Evolutionary conservation across 169 alveolate species (phyloP), one percentile per base, ranked within the genome.

Genomic region (Plasmodium vinckei): DNA sequence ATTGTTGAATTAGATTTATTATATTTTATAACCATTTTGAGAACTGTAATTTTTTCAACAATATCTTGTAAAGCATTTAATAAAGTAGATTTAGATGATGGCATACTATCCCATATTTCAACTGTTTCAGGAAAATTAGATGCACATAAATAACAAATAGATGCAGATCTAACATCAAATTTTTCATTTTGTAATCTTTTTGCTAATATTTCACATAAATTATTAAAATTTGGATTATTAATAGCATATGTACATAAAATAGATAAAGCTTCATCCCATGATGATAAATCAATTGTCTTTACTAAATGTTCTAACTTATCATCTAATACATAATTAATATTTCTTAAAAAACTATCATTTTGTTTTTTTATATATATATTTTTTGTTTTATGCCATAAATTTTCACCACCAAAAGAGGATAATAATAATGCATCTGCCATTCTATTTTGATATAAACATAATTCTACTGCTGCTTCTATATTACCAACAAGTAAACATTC

Each of bases 121-220:
- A 94, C 88, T 0, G 95, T 94, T 59, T 88, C 91, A 12, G 91
- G 53, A 44, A 94, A 91, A 44, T 95, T 92, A 27, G 97, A 93
- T 9, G 95, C 94, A 92, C 96, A 93, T 88, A 94, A 75, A 79
- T 87, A 95, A 54, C 95, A 89, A 17, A 95, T 87, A 42, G 95
- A 79, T 13, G 97, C 97, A 9, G 97, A 94, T 33, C 94, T 57
- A 23, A 94, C 87, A 59, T 92, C 77, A 51, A 75, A 77, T 42
- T 91, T 92, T 33, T 86, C 87, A 61, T 89, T 75, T 61, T 70
- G 92, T 49, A 94, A 92, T n/a, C 96, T 79, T 54, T 86, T 69
- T 5, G 92, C 96, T 23, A 94, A 72, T 21, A 63, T 73, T 64
- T 87, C 87, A 67, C 95, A 88, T 42, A 92, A 64, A 33, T 39